These are phyloP conservation scores for Coniferiporia weirii DNA, from an alignment of 1,284 basidiomycete genomes.

Conservation along the genomic window DNA sequence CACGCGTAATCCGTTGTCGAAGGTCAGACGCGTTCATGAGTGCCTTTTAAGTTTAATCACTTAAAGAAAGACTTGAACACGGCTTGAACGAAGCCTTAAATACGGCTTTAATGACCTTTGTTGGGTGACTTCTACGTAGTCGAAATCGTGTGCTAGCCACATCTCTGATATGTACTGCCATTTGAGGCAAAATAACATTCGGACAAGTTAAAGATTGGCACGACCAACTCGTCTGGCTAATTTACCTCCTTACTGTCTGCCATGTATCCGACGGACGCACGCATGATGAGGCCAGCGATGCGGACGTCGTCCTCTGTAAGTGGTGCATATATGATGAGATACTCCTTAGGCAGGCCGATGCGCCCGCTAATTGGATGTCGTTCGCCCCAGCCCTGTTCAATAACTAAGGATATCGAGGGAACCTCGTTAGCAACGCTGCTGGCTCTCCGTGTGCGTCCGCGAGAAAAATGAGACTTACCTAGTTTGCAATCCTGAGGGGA, in stretches of 20 bases:
- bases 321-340: conserved; percentile 27
- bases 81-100: too few relatives aligned
- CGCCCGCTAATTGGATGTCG: conserved; percentile 24
- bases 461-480: conserved; percentile 15
- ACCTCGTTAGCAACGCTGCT: not conserved
- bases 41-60: too few relatives aligned
- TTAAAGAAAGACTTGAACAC: too few relatives aligned
- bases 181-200: too few relatives aligned
- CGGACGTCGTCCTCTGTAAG: conserved; percentile 24
- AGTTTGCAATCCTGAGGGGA: conserved; percentile 25
- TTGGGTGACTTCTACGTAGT: too few relatives aligned
- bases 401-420: conserved; percentile 18
- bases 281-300: conserved; percentile 23
- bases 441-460: too few relatives aligned
- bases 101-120: too few relatives aligned
- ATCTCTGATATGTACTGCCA: too few relatives aligned
- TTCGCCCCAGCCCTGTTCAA: conserved; percentile 27
- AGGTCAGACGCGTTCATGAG: too few relatives aligned
- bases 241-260: not conserved
- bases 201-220: too few relatives aligned
- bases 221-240: not conserved
- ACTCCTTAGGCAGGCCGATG: conserved; percentile 21
- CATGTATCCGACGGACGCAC: conserved; percentile 21
- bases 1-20: not conserved
- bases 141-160: too few relatives aligned